Evolutionary conservation across 2,329 filamentous ascomycete genomes (phyloP).

Genomic region (Cryphonectria parasitica): DNA sequence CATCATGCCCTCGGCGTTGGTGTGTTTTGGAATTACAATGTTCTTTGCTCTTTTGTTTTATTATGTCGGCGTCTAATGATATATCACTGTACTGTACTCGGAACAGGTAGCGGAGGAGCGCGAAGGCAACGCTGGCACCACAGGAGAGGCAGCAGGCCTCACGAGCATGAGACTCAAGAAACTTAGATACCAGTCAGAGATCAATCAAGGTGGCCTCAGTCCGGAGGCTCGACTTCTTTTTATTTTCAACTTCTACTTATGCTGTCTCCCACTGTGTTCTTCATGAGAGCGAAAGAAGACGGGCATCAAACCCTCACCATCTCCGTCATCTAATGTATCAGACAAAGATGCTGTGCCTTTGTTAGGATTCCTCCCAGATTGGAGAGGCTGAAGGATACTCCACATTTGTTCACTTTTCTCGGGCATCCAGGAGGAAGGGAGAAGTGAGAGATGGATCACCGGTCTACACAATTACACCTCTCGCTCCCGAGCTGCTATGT

Average conservation of each 20-base stretch:
- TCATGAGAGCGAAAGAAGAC: neutral
- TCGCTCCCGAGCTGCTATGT: neutral
- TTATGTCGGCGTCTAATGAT: constrained; percentile 18
- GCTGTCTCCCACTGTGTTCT: neutral
- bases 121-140: constrained; percentile 2
- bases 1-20: constrained; percentile 15
- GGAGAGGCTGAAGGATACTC: neutral
- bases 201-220: constrained; percentile 3
- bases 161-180: constrained; percentile 11
- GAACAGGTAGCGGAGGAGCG: neutral
- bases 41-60: neutral
- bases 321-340: neutral
- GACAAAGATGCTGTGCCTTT: neutral
- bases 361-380: too few relatives aligned
- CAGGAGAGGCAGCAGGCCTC: constrained; percentile 7
- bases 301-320: neutral
- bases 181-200: constrained; percentile 8
- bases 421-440: neutral
- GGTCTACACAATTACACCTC: neutral
- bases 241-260: neutral
- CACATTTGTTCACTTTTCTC: neutral
- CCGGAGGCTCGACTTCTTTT: neutral
- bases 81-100: constrained; percentile 15
- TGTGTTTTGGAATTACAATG: constrained; percentile 7
- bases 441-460: neutral